A percentile compares a stretch with the other conserved stretches of the same genome.
Conservation (phyloP, 2,329 filamentous ascomycete genomes). For the Pseudocercospora eumusae region DNA sequence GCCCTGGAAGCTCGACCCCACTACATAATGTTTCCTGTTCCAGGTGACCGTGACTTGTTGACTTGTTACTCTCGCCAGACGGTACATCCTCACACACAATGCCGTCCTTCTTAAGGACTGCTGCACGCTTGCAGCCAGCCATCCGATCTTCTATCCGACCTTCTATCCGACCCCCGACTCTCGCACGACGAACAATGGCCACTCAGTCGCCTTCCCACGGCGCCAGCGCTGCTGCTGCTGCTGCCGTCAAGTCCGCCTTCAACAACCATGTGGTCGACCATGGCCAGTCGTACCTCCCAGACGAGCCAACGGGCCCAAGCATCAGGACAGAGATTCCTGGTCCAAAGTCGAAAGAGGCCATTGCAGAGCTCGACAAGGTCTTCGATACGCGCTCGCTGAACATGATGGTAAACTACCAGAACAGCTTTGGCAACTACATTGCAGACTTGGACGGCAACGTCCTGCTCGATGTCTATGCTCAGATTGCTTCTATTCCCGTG, state of each 20-base stretch:
- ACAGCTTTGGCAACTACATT: conserved; percentile 79
- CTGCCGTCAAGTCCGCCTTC: conserved; percentile 32
- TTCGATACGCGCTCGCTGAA: conserved; percentile 86
- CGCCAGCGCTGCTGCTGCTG: conserved; percentile 37
- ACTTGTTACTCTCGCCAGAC: neutral
- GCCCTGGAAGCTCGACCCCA: neutral
- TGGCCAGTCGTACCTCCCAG: conserved; percentile 47
- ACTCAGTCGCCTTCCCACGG: conserved; percentile 37
- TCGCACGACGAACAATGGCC: conserved; percentile 33
- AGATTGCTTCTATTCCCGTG: conserved; percentile 89
- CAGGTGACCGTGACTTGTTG: too few relatives aligned
- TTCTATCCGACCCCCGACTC: conserved; percentile 23
- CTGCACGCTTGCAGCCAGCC: conserved; percentile 37
- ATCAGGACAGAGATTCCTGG: conserved; percentile 68
- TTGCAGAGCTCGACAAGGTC: conserved; percentile 71
- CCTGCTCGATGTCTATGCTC: conserved; percentile 78
- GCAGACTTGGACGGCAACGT: conserved; percentile 70
- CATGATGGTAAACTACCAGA: conserved; percentile 74
- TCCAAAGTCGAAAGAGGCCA: conserved; percentile 68
- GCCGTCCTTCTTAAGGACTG: conserved; percentile 38
- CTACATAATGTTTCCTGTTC: conserved; percentile 7
- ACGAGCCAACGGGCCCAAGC: conserved; percentile 59
- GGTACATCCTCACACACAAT: conserved; percentile 24
- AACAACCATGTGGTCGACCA: conserved; percentile 34
- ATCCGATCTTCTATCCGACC: conserved; percentile 27